Percentiles rank a stretch among this genome's conserved stretches.
Evolutionary conservation across 805 yeast genomes (phyloP).

Genomic region (Brettanomyces naardenensis): DNA sequence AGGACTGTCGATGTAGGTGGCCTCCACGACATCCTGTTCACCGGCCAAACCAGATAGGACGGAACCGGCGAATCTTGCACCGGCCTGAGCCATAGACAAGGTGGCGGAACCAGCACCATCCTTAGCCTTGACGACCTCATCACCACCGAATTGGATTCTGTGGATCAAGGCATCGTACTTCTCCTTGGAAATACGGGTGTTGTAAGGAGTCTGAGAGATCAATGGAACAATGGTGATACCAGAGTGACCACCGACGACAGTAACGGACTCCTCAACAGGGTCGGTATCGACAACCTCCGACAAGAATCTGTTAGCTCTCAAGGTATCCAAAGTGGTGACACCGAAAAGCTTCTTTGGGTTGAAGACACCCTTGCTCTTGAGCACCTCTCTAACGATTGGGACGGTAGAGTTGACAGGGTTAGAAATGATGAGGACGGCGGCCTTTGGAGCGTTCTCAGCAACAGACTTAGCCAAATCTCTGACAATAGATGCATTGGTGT

Average conservation of each 20-base stretch:
- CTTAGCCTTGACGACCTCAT: slow-evolving; percentile 81
- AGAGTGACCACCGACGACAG: slow-evolving; percentile 96
- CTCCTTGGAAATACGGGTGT: slow-evolving; percentile 49
- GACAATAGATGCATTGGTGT: slow-evolving; percentile 93
- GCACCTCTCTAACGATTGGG: slow-evolving; percentile 90
- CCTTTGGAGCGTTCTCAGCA: slow-evolving; percentile 79
- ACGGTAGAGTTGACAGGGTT: slow-evolving; percentile 98
- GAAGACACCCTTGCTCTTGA: slow-evolving; percentile 78
- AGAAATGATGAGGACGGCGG: slow-evolving; percentile 74
- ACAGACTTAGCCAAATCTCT: slow-evolving; percentile 83
- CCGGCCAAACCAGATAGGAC: slow-evolving; percentile 50
- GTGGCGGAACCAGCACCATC: slow-evolving; percentile 83
- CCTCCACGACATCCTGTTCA: slow-evolving; percentile 40
- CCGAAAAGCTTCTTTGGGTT: slow-evolving; percentile 90
- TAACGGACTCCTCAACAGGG: slow-evolving; percentile 70
- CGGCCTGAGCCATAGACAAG: slow-evolving; percentile 81
- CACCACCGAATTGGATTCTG: slow-evolving; percentile 93
- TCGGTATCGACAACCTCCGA: slow-evolving; percentile 59
- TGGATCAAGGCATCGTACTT: slow-evolving; percentile 59
- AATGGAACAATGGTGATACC: slow-evolving; percentile 95
- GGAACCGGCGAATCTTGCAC: slow-evolving; percentile 64
- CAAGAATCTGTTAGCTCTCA: slow-evolving; percentile 83
- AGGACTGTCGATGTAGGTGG: slow-evolving; percentile 64
- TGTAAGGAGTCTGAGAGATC: slow-evolving; percentile 75
- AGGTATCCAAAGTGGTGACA: slow-evolving; percentile 89